phyloP scores from a whole-genome alignment of 495 filamentous ascomycete species.

The Aspergillus saccharolyticus region DNA sequence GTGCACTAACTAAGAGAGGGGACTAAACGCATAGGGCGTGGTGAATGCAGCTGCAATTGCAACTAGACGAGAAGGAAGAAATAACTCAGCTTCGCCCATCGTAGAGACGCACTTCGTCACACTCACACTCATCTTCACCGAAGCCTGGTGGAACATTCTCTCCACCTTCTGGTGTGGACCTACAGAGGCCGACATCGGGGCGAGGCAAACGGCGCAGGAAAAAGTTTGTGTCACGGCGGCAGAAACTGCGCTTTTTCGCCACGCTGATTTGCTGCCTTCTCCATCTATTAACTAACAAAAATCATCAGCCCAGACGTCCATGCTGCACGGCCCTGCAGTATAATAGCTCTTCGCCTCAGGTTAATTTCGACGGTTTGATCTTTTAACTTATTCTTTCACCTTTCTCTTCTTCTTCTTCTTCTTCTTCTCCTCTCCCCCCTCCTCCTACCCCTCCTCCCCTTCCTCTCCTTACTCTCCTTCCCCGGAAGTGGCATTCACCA shows the following conservation, averaged over 20 bases:
- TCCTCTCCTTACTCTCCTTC: background rate
- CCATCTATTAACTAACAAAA: conserved; percentile 5
- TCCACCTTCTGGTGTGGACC: background rate
- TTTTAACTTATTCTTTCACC: background rate
- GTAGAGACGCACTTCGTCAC: too few relatives aligned
- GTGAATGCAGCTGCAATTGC: too few relatives aligned
- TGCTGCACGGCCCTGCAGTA: background rate
- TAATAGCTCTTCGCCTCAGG: background rate
- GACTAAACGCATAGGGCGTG: too few relatives aligned
- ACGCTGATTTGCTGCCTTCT: background rate
- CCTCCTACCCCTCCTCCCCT: background rate
- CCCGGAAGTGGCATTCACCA: background rate
- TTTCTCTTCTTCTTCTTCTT: background rate
- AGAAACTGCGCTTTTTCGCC: background rate
- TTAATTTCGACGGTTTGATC: too few relatives aligned
- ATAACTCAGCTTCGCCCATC: too few relatives aligned
- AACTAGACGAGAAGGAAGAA: too few relatives aligned
- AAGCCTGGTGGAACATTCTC: background rate
- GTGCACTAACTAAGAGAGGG: too few relatives aligned
- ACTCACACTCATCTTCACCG: background rate
- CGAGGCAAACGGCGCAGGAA: background rate
- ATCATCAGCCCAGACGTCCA: background rate
- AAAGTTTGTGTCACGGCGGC: conserved; percentile 3
- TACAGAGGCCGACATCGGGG: conserved; percentile 1
- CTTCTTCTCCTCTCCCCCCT: background rate